Conservation (phyloP, 2,329 filamentous ascomycete genomes). For the Zalaria sp. region DNA sequence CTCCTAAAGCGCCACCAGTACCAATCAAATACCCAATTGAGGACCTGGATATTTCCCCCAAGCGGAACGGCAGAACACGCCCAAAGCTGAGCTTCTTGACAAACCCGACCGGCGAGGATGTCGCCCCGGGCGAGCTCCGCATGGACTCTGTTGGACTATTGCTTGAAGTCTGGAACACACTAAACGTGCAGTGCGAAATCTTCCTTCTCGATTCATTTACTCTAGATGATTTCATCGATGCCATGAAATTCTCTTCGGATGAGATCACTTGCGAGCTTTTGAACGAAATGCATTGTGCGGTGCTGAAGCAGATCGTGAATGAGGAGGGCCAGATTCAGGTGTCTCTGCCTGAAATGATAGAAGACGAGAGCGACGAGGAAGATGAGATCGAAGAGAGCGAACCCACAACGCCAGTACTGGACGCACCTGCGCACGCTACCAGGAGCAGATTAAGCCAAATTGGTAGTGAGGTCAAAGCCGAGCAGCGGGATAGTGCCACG, state of each 20-base stretch:
- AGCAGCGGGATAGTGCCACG: slow-evolving; percentile 5
- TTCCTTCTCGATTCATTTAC: slow-evolving; percentile 94
- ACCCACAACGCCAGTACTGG: slow-evolving; percentile 46
- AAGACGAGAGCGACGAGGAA: slow-evolving; percentile 57
- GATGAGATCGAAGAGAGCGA: slow-evolving; percentile 41
- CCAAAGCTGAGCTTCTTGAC: slow-evolving; percentile 69
- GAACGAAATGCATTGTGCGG: slow-evolving; percentile 80
- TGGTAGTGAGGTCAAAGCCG: slow-evolving; percentile 46
- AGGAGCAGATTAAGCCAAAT: slow-evolving; percentile 55
- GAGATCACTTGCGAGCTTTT: slow-evolving; percentile 71
- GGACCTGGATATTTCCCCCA: slow-evolving; percentile 67
- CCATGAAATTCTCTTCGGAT: slow-evolving; percentile 63
- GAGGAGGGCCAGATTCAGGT: slow-evolving; percentile 70
- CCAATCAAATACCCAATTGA: slow-evolving; percentile 91
- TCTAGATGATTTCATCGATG: slow-evolving; percentile 88
- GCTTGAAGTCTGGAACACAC: slow-evolving; percentile 86
- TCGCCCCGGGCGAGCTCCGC: slow-evolving; percentile 43
- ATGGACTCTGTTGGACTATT: slow-evolving; percentile 78
- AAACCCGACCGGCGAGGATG: slow-evolving; percentile 21
- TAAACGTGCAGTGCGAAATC: slow-evolving; percentile 96
- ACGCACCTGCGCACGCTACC: slow-evolving; percentile 66
- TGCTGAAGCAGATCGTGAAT: slow-evolving; percentile 75
- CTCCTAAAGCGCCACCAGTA: slow-evolving; percentile 44
- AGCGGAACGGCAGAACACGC: slow-evolving; percentile 47
- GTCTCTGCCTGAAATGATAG: slow-evolving; percentile 58